These are phyloP conservation scores for Metarhizium album DNA, from an alignment of 2,329 filamentous ascomycete genomes.

Conservation along the genomic window DNA sequence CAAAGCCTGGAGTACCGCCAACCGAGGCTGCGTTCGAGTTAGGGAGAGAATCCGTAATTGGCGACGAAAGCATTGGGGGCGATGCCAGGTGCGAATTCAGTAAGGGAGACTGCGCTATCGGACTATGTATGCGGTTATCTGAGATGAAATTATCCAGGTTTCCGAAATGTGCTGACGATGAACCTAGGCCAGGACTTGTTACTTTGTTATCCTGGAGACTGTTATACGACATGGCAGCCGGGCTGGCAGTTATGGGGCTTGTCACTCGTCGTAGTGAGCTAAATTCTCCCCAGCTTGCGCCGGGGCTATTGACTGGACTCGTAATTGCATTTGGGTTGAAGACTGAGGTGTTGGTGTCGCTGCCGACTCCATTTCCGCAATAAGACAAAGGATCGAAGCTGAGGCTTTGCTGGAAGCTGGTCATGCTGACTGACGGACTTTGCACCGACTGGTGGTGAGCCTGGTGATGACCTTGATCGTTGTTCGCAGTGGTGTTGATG, in stretches of 20 bases:
- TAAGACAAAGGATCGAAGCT: conserved; percentile 6
- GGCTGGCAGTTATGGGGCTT: conserved; percentile 22
- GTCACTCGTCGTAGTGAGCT: conserved; percentile 18
- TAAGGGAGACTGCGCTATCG: conserved; percentile 15
- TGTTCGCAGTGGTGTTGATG: conserved; percentile 15
- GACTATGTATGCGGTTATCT: conserved; percentile 16
- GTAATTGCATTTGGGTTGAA: conserved; percentile 18
- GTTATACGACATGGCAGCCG: conserved; percentile 19
- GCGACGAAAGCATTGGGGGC: conserved; percentile 14
- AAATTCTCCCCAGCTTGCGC: conserved; percentile 22
- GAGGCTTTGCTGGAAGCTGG: conserved; percentile 8
- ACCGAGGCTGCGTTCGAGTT: conserved; percentile 11
- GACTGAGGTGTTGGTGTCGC: not conserved
- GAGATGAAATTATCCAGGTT: conserved; percentile 24
- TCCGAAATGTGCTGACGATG: conserved; percentile 20
- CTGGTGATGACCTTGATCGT: not conserved
- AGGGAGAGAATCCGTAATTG: conserved; percentile 11
- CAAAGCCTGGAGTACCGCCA: conserved; percentile 26
- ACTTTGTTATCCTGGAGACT: conserved; percentile 21
- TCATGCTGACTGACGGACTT: conserved; percentile 14
- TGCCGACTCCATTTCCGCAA: conserved; percentile 4
- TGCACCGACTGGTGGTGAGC: conserved; percentile 9
- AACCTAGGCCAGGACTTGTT: conserved; percentile 16
- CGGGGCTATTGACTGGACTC: conserved; percentile 21
- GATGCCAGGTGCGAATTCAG: conserved; percentile 8